Percentiles rank a stretch among this genome's conserved stretches.
Evolutionary conservation across 116 monocot genomes (phyloP).

Genomic region (Thalassia testudinum): DNA sequence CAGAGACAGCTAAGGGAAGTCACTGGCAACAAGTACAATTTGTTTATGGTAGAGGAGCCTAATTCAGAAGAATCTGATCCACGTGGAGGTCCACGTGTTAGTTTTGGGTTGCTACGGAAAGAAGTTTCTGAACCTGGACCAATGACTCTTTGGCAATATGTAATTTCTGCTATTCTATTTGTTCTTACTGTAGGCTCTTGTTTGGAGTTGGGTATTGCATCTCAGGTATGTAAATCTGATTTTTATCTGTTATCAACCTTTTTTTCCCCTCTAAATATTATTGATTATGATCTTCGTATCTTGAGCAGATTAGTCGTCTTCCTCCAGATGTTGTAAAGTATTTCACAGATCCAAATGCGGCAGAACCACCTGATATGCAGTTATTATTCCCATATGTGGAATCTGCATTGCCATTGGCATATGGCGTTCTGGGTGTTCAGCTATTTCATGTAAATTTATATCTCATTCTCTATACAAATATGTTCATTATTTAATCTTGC

Average conservation of each 20-base stretch:
- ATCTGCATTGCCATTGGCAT: constrained; percentile 84
- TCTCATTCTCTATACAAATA: too few species aligned
- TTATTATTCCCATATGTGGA: constrained; percentile 75
- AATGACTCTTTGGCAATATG: constrained; percentile 95
- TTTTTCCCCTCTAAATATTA: not conserved
- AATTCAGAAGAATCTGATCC: constrained; percentile 92
- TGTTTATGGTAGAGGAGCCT: constrained; percentile 97
- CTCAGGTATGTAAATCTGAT: constrained; percentile 41
- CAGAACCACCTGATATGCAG: constrained; percentile 84
- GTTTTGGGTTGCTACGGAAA: constrained; percentile 85
- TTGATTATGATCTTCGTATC: not conserved
- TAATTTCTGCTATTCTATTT: constrained; percentile 82
- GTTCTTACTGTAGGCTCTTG: constrained; percentile 88
- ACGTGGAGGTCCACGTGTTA: constrained; percentile 87
- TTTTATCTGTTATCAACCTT: too few species aligned
- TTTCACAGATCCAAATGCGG: constrained; percentile 95
- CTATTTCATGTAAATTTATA: constrained; percentile 72
- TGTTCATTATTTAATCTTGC: too few species aligned
- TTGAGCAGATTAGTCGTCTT: constrained; percentile 63
- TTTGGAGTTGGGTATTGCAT: constrained; percentile 94
- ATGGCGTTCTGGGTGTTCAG: constrained; percentile 80
- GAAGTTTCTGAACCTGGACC: constrained; percentile 97
- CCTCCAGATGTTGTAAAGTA: constrained; percentile 81
- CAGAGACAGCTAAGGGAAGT: constrained; percentile 54
- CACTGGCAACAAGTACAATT: constrained; percentile 67